Base-by-base conservation (phyloP, 75 land plant species). In the Isoetes taiwanensis region DNA sequence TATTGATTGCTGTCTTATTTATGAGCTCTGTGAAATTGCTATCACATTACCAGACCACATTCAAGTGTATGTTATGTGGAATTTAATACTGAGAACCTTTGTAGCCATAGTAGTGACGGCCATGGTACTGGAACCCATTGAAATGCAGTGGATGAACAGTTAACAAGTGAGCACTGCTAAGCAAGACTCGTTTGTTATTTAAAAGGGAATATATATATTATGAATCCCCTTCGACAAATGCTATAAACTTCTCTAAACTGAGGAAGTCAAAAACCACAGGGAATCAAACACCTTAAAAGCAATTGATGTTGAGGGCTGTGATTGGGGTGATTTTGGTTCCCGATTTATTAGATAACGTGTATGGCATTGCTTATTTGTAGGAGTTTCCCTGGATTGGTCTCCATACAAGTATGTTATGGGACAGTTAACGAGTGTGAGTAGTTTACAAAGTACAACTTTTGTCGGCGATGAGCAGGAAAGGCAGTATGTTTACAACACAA, bases 401-500 rank as follows among this genome's bases (percentile, higher is more conserved):
- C 97, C 97, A 0, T 42, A 76, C 25, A 58, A 67, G 16, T 90
- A 86, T 52, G 69, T 86, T 60, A 56, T 80, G 37, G 75, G 90
- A 30, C 87, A 86, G 61, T 69, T 90, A 56, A 46, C 67, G 34
- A 58, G 65, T 60, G 87, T 86, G 2, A 75, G 63, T 33, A 65
- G 17, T 59, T 80, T 42, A 53, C 63, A 71, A 43, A 75, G 61
- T 57, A 79, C 90, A 40, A 74, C 74, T 34, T 74, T 83, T 4
- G 72, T 68, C 63, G 90, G 82, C 25, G 79, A 76, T 63, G 90
- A 88, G 61, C 79, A 84, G 59, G 83, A 81, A 25, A 74, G 95
- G 14, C 80, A 93, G 38, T 76, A 78, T 61, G 94, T 93, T n/a
- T 93, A 93, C 61, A 90, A 93, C 63, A 84, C 95, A 0, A 87